Conservation (phyloP, 2,329 filamentous ascomycete genomes). For the Colletotrichum chrysophilum region DNA sequence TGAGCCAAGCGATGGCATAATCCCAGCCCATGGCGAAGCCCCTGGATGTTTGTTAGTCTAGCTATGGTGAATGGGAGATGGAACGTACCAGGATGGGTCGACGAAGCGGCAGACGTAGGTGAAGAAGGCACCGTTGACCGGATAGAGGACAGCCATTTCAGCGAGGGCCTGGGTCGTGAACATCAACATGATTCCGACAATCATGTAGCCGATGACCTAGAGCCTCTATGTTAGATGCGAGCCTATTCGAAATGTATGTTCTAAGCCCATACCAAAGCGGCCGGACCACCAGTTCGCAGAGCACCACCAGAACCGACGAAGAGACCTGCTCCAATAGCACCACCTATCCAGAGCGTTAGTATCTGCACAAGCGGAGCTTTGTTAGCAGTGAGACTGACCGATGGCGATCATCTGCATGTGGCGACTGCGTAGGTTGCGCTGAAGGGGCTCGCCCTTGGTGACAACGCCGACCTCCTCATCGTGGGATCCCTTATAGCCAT, state of each 20-base stretch:
- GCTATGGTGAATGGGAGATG: background rate
- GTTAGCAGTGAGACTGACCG: constrained; percentile 32
- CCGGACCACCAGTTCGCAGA: constrained; percentile 53
- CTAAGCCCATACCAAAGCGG: constrained; percentile 43
- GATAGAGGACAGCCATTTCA: constrained; percentile 66
- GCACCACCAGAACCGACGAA: constrained; percentile 65
- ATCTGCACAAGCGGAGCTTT: constrained; percentile 24
- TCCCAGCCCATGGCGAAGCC: constrained; percentile 61
- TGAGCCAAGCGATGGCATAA: constrained; percentile 66
- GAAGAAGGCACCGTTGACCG: constrained; percentile 68
- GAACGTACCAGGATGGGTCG: constrained; percentile 56
- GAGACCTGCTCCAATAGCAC: constrained; percentile 68
- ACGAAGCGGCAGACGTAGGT: constrained; percentile 66
- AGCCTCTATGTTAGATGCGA: background rate
- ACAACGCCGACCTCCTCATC: constrained; percentile 40
- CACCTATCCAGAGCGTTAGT: constrained; percentile 48
- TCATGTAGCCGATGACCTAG: constrained; percentile 52
- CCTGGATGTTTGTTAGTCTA: constrained; percentile 30
- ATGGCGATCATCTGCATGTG: constrained; percentile 69
- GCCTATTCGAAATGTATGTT: too few species aligned
- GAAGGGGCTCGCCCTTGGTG: constrained; percentile 31
- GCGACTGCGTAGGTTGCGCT: constrained; percentile 51
- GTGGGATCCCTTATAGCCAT: constrained; percentile 13
- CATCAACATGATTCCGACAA: constrained; percentile 66
- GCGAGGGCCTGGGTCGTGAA: constrained; percentile 65